phyloP scores from a whole-genome alignment of 2,329 filamentous ascomycete genomes.

The Botrytis porri region DNA sequence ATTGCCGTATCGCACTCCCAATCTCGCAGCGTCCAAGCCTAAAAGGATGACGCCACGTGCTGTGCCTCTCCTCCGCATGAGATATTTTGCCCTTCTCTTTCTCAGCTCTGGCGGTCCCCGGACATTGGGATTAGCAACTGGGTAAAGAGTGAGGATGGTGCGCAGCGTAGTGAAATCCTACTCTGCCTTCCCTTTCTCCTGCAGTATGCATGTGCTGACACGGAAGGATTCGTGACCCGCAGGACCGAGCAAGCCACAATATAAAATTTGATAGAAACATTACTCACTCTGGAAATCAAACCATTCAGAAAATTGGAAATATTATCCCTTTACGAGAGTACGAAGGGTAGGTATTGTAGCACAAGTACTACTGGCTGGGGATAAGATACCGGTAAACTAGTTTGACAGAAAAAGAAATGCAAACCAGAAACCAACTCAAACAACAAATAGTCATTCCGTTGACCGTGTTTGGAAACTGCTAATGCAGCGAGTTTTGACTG shows the following conservation, averaged over 20 bases:
- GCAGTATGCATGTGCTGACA: constrained; percentile 22
- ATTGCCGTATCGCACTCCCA: neutral
- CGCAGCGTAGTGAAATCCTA: constrained; percentile 10
- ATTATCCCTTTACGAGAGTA: neutral
- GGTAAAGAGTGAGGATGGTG: neutral
- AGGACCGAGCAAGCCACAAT: constrained; percentile 23
- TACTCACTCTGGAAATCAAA: constrained; percentile 8
- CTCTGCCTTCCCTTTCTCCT: constrained; percentile 14
- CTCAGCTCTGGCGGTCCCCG: constrained; percentile 11
- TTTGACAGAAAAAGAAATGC: neutral
- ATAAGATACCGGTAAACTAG: neutral
- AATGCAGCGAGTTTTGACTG: neutral
- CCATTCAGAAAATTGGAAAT: neutral
- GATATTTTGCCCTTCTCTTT: constrained; percentile 2
- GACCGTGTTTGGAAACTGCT: neutral
- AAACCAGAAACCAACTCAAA: neutral
- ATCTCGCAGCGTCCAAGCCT: neutral
- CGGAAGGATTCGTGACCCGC: constrained; percentile 21
- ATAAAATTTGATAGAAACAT: constrained; percentile 19
- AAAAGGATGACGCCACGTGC: constrained; percentile 12
- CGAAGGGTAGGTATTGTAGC: neutral
- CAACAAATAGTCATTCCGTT: neutral
- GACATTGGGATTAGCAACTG: neutral
- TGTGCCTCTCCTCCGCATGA: constrained; percentile 19
- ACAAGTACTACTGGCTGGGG: constrained; percentile 1